These are phyloP conservation scores for Hypoxylon sp. DNA, from an alignment of 2,329 filamentous ascomycete species.

Conservation along the genomic window DNA sequence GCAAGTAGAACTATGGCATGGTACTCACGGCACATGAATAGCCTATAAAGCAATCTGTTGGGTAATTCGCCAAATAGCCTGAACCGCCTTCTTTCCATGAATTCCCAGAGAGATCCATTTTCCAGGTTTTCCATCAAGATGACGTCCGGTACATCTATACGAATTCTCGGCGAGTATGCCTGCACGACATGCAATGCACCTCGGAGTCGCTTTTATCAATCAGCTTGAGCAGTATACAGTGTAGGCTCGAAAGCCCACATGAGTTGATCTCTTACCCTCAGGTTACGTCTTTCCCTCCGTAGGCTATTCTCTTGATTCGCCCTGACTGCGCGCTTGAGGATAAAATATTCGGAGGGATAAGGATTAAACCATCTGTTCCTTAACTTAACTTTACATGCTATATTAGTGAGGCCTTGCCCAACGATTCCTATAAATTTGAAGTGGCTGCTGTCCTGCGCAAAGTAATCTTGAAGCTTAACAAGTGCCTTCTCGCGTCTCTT, in stretches of 20 bases:
- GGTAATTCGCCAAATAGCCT: background rate
- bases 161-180: background rate
- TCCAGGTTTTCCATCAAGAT: background rate
- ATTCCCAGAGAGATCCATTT: background rate
- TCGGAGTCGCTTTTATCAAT: background rate
- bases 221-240: background rate
- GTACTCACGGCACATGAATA: conserved; percentile 8
- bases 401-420: conserved; percentile 1
- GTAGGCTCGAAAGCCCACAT: background rate
- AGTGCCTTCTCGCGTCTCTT: background rate
- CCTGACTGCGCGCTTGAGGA: background rate
- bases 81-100: background rate
- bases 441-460: background rate
- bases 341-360: background rate
- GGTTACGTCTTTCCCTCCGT: background rate
- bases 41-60: conserved; percentile 1
- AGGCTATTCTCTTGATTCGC: too few relatives aligned
- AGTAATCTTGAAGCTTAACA: background rate
- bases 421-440: background rate
- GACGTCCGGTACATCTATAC: background rate
- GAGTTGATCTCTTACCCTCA: conserved; percentile 1
- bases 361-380: conserved; percentile 5
- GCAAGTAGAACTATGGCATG: background rate
- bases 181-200: conserved; percentile 6
- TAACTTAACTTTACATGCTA: conserved; percentile 1